These are phyloP conservation scores for Starmerella tilneyi DNA, from an alignment of 805 yeast species.

Conservation along the genomic window DNA sequence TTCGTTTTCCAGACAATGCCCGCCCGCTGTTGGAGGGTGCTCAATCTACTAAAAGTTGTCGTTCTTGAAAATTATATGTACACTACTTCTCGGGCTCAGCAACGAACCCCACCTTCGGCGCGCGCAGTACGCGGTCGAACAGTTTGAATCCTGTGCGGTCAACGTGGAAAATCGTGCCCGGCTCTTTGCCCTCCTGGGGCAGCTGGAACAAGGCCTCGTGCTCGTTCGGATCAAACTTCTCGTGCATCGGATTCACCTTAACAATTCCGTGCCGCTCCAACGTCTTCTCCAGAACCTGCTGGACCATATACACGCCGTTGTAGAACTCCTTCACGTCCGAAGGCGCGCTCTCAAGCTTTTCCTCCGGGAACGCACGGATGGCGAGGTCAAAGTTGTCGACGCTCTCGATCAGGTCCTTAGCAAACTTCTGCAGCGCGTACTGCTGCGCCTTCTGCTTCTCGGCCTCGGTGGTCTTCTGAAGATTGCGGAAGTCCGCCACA, in stretches of 20 bases:
- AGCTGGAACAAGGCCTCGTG: conserved; percentile 91
- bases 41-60: too few relatives aligned
- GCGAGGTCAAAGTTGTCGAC: conserved; percentile 88
- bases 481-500: conserved; percentile 83
- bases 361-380: conserved; percentile 47
- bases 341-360: conserved; percentile 31
- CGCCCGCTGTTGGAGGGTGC: too few relatives aligned
- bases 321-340: conserved; percentile 55
- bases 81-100: conserved; percentile 15
- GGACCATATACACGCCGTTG: conserved; percentile 87
- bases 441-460: conserved; percentile 81
- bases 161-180: conserved; percentile 86
- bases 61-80: conserved; percentile 5
- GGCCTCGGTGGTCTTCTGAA: conserved; percentile 80
- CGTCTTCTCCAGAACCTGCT: conserved; percentile 75
- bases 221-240: conserved; percentile 76
- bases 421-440: conserved; percentile 84
- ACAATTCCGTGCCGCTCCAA: conserved; percentile 66
- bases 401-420: conserved; percentile 79
- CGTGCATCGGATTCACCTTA: conserved; percentile 75
- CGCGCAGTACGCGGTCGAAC: conserved; percentile 80
- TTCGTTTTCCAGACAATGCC: too few relatives aligned
- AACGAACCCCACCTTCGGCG: conserved; percentile 93
- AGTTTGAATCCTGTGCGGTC: conserved; percentile 83
- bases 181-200: conserved; percentile 76